A percentile compares a stretch with the other conserved stretches of the same genome.
Conservation (phyloP, 805 yeast species). For the Nakazawaea ishiwadae region DNA sequence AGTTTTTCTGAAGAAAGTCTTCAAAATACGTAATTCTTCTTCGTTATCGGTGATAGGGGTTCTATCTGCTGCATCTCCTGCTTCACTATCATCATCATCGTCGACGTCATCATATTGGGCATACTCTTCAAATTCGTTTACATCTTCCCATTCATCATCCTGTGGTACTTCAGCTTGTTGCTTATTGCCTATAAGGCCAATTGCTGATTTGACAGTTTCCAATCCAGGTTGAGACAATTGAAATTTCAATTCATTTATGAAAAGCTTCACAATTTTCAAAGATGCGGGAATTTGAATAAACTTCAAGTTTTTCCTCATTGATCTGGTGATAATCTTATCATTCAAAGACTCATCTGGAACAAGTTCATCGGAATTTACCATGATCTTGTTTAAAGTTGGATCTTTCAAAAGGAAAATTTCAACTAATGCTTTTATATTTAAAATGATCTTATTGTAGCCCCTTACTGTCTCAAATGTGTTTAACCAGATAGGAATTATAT, state of each 20-base stretch:
- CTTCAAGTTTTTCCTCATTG: constrained; percentile 64
- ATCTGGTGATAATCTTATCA: constrained; percentile 67
- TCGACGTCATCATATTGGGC: constrained; percentile 50
- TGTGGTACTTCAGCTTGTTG: constrained; percentile 31
- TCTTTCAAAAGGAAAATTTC: constrained; percentile 60
- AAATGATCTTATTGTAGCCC: constrained; percentile 69
- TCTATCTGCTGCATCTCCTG: too few relatives aligned
- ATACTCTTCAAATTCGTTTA: constrained; percentile 64
- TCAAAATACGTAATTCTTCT: constrained; percentile 8
- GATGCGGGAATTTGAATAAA: constrained; percentile 66
- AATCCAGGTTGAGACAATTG: constrained; percentile 52
- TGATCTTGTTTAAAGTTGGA: constrained; percentile 39
- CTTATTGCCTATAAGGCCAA: constrained; percentile 18
- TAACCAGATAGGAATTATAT: constrained; percentile 69
- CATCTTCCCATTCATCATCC: constrained; percentile 72
- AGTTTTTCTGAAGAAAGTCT: constrained; percentile 4
- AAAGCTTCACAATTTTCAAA: constrained; percentile 65
- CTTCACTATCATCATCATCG: constrained; percentile 34
- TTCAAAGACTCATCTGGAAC: constrained; percentile 41
- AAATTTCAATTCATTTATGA: constrained; percentile 63
- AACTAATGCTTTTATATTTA: constrained; percentile 65
- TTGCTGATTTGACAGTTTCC: constrained; percentile 17
- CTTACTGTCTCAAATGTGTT: constrained; percentile 74
- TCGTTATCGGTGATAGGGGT: constrained; percentile 13
- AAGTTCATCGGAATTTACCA: constrained; percentile 73